Percentiles rank a stretch among this genome's conserved stretches.
Evolutionary conservation across 805 yeast genomes (phyloP).

Genomic region (Peterozyma xylosa): DNA sequence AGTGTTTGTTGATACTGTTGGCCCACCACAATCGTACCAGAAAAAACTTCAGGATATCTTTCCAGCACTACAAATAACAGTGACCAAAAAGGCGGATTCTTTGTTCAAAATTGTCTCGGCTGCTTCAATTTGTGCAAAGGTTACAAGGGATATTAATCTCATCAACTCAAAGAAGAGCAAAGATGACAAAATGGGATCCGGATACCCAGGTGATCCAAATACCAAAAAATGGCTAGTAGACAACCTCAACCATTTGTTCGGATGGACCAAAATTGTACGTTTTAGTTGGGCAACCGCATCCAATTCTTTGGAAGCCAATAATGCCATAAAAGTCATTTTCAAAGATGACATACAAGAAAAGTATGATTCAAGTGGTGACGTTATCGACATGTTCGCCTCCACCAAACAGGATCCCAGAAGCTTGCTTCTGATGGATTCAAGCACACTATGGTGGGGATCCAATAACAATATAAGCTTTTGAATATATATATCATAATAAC

Average conservation of each 20-base stretch:
- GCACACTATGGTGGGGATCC: slow-evolving; percentile 9
- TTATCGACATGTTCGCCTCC: slow-evolving; percentile 2
- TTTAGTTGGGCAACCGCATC: slow-evolving; percentile 94
- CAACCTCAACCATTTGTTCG: slow-evolving; percentile 65
- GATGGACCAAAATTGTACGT: slow-evolving; percentile 75
- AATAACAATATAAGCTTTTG: neutral
- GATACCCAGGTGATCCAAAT: slow-evolving; percentile 90
- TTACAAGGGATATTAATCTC: slow-evolving; percentile 74
- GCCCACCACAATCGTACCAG: slow-evolving; percentile 85
- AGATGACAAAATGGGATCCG: slow-evolving; percentile 64
- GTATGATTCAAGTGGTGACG: slow-evolving; percentile 1
- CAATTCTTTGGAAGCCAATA: slow-evolving; percentile 52
- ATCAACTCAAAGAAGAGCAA: slow-evolving; percentile 23
- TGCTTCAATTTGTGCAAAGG: slow-evolving; percentile 95
- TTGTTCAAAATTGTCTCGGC: slow-evolving; percentile 87
- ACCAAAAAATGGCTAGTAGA: slow-evolving; percentile 70
- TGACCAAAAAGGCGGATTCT: slow-evolving; percentile 93
- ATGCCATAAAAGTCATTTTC: slow-evolving; percentile 54
- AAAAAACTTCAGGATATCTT: slow-evolving; percentile 62
- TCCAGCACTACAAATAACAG: slow-evolving; percentile 67
- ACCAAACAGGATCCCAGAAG: slow-evolving; percentile 1
- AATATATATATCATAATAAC: no score
- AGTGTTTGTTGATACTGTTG: slow-evolving; percentile 91
- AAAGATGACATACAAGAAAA: slow-evolving; percentile 33
- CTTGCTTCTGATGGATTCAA: slow-evolving; percentile 4